phyloP scores from a whole-genome alignment of 768 basidiomycete species.

The Rubroboletus pulcherrimus region DNA sequence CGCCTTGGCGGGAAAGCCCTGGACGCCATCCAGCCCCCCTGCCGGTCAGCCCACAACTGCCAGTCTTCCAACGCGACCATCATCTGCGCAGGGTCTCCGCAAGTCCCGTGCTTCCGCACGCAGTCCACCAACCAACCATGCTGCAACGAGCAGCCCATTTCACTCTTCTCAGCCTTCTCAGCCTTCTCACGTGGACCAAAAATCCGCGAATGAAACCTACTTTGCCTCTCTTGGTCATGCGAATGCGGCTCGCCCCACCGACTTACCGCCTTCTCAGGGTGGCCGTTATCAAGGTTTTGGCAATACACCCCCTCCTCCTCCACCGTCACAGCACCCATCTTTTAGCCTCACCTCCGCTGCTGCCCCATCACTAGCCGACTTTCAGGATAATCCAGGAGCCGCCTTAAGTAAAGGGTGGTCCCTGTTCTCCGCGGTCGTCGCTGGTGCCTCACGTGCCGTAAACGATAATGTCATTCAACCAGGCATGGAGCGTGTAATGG shows the following conservation, averaged over 20 bases:
- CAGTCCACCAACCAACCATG: slow-evolving; percentile 45
- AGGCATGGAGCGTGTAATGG: slow-evolving; percentile 73
- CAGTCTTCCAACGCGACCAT: slow-evolving; percentile 52
- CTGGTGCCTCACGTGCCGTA: slow-evolving; percentile 73
- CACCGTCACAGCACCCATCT: slow-evolving; percentile 56
- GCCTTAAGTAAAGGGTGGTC: slow-evolving; percentile 96
- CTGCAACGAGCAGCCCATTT: slow-evolving; percentile 53
- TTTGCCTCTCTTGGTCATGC: slow-evolving; percentile 78
- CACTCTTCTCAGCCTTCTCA: slow-evolving; percentile 37
- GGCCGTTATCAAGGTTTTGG: slow-evolving; percentile 94
- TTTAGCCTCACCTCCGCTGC: slow-evolving; percentile 73
- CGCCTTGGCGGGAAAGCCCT: slow-evolving; percentile 66
- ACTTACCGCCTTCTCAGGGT: slow-evolving; percentile 90
- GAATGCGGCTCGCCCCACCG: slow-evolving; percentile 74
- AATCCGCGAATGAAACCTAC: slow-evolving; percentile 80
- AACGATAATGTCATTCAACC: slow-evolving; percentile 90
- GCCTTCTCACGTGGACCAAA: slow-evolving; percentile 47
- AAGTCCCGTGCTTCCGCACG: slow-evolving; percentile 78
- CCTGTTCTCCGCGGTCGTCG: slow-evolving; percentile 83
- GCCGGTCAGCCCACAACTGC: slow-evolving; percentile 35
- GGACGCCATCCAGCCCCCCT: slow-evolving; percentile 76
- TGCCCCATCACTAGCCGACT: slow-evolving; percentile 72
- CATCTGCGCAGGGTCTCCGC: slow-evolving; percentile 78
- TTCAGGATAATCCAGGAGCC: slow-evolving; percentile 82
- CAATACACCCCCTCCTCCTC: slow-evolving; percentile 65